Evolutionary conservation across 768 basidiomycete genomes (phyloP).

Genomic region (Lactifluus pinguis): DNA sequence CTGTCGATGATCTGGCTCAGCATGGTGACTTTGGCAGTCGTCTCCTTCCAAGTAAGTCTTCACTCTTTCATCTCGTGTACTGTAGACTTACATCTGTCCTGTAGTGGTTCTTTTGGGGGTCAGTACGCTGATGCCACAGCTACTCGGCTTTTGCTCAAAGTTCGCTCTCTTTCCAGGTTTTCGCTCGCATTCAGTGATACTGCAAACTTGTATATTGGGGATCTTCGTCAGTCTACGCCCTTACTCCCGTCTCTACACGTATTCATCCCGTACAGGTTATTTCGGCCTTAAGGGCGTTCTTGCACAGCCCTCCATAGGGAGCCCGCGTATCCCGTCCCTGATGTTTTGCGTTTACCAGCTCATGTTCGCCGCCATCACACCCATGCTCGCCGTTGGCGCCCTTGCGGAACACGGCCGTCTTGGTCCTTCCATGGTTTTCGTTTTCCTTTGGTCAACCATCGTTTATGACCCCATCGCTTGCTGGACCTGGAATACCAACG

Average conservation of each 20-base stretch:
- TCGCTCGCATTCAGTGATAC: slow-evolving; percentile 84
- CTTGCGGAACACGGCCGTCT: slow-evolving; percentile 84
- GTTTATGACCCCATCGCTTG: slow-evolving; percentile 94
- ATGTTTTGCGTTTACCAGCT: slow-evolving; percentile 80
- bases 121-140: not conserved
- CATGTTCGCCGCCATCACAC: slow-evolving; percentile 89
- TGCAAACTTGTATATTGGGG: slow-evolving; percentile 69
- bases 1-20: slow-evolving; percentile 81
- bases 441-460: slow-evolving; percentile 80
- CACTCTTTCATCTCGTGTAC: not conserved
- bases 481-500: slow-evolving; percentile 89
- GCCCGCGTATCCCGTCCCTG: slow-evolving; percentile 58
- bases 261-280: slow-evolving; percentile 43
- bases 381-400: slow-evolving; percentile 86
- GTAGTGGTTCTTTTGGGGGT: slow-evolving; percentile 97
- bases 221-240: slow-evolving; percentile 50
- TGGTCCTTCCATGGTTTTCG: slow-evolving; percentile 80
- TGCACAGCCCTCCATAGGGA: slow-evolving; percentile 65
- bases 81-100: slow-evolving; percentile 9
- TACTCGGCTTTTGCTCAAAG: not conserved
- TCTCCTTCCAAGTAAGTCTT: slow-evolving; percentile 65
- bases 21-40: slow-evolving; percentile 67
- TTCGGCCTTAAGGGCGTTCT: slow-evolving; percentile 79
- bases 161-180: slow-evolving; percentile 30
- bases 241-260: not conserved